Evolutionary conservation across 441 rosid species (phyloP), one percentile per base, ranked within the genome.

Genomic region (Flueggea neowawraea): DNA sequence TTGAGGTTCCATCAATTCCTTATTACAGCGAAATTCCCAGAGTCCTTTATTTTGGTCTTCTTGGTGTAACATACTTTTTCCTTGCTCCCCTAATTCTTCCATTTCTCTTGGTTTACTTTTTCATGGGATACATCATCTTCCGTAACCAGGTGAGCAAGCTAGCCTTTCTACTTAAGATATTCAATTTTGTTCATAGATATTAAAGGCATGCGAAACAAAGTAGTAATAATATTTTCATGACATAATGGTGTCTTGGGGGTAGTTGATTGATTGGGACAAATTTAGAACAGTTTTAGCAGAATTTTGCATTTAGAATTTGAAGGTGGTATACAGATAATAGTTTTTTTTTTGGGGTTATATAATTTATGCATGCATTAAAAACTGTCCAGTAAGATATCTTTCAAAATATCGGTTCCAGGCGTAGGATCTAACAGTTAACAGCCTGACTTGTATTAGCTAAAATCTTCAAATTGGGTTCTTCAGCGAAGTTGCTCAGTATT

Each of bases 71-170:
- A 4, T 95, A 89, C 73, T 91, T 91, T 82, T 89, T 95, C 77
- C 95, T 91, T 13, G 89, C 96, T 47, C 99, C 99, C n/a, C 78
- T 95, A 55, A 95, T 95, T 69, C 80, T 95, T 49, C 99, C 99
- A 7, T 95, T 95, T 76, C 80, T 95, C 73, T 76, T 91, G 77
- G 83, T 89, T 69, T 88, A 84, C 77, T 88, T 72, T 60, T 89
- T 87, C 78, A 68, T 95, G 67, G 99, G 92, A 55, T 95, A 85
- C 74, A 78, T 89, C 77, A 80, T 89, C 74, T 89, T 64, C 68
- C 92, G 98, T 61, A 88, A 91, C 80, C 99, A 91, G 90, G 99
- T 88, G 60, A 73, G 67, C 60, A 17, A 55, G 55, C 28, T 54
- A 3, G 36, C 59, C 48, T 54, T 22, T 22, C 28, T 22, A 22